Evolutionary conservation across 2,329 filamentous ascomycete genomes (phyloP).

Genomic region (Pseudofabraea citricarpa): DNA sequence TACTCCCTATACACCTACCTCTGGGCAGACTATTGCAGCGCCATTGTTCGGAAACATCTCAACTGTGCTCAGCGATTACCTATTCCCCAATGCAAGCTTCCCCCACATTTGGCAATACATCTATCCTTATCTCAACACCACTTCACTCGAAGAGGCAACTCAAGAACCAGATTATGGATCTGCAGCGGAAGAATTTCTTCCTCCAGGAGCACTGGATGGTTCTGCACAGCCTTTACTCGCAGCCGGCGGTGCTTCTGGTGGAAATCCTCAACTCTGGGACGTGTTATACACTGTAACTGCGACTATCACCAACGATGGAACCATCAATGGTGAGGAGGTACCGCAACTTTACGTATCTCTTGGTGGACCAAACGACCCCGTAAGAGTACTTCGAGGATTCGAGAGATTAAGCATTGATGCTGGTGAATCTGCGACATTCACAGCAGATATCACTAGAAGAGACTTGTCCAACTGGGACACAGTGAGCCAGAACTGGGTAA

Average conservation of each 20-base stretch:
- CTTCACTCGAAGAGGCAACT: slow-evolving; percentile 44
- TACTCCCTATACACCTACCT: slow-evolving; percentile 40
- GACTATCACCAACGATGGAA: slow-evolving; percentile 51
- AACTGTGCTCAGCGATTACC: slow-evolving; percentile 58
- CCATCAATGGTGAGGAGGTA: slow-evolving; percentile 49
- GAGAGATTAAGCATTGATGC: slow-evolving; percentile 69
- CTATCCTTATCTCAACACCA: slow-evolving; percentile 52
- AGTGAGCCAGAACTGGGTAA: slow-evolving; percentile 75
- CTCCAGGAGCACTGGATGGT: slow-evolving; percentile 37
- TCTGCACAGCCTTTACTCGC: slow-evolving; percentile 39
- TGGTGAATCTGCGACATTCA: slow-evolving; percentile 64
- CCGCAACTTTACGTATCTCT: slow-evolving; percentile 69
- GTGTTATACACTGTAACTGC: slow-evolving; percentile 48
- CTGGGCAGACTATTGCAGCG: slow-evolving; percentile 57
- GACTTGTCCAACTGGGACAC: slow-evolving; percentile 88
- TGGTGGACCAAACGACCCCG: slow-evolving; percentile 69
- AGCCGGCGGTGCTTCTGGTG: slow-evolving; percentile 48
- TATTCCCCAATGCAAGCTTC: slow-evolving; percentile 57
- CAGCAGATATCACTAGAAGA: slow-evolving; percentile 65
- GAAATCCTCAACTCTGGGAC: slow-evolving; percentile 50
- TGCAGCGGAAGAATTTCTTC: slow-evolving; percentile 30
- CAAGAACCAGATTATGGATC: slow-evolving; percentile 25
- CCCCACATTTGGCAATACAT: slow-evolving; percentile 44
- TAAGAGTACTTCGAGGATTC: slow-evolving; percentile 69
- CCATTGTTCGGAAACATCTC: slow-evolving; percentile 60